phyloP scores from a whole-genome alignment of 495 filamentous ascomycete species.

The Glarea lozoyensis region DNA sequence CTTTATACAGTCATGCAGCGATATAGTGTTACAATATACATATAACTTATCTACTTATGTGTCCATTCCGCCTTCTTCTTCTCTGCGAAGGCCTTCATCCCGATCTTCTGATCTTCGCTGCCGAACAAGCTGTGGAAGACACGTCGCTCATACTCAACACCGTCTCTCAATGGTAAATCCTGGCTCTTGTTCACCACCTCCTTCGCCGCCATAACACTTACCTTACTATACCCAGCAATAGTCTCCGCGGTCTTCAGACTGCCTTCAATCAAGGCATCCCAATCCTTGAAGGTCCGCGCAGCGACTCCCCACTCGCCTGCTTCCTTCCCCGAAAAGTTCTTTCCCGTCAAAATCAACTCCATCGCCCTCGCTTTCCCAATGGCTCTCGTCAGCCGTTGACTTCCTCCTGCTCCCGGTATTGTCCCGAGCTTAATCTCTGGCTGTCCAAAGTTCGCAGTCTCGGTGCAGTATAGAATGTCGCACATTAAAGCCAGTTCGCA shows the following conservation, averaged over 20 bases:
- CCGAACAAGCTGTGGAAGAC: constrained; percentile 92
- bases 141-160: constrained; percentile 87
- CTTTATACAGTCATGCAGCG: no score
- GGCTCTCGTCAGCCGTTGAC: constrained; percentile 77
- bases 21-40: constrained; percentile 3
- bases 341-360: constrained; percentile 87
- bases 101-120: constrained; percentile 92
- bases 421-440: constrained; percentile 92
- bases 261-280: constrained; percentile 73
- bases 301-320: constrained; percentile 89
- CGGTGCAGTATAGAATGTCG: constrained; percentile 86
- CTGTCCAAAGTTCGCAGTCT: constrained; percentile 80
- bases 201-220: constrained; percentile 86
- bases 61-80: constrained; percentile 93
- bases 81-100: constrained; percentile 90
- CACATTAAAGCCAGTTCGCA: constrained; percentile 98
- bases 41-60: constrained; percentile 49
- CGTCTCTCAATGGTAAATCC: constrained; percentile 75
- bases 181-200: constrained; percentile 98
- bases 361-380: constrained; percentile 87
- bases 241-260: constrained; percentile 75
- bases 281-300: constrained; percentile 67
- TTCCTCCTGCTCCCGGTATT: constrained; percentile 87
- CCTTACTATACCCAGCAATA: constrained; percentile 71
- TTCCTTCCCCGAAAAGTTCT: constrained; percentile 69